Percentiles rank a stretch among this genome's conserved stretches.
phyloP scores from a whole-genome alignment of 306 rosid species.

The Fragaria vesca region DNA sequence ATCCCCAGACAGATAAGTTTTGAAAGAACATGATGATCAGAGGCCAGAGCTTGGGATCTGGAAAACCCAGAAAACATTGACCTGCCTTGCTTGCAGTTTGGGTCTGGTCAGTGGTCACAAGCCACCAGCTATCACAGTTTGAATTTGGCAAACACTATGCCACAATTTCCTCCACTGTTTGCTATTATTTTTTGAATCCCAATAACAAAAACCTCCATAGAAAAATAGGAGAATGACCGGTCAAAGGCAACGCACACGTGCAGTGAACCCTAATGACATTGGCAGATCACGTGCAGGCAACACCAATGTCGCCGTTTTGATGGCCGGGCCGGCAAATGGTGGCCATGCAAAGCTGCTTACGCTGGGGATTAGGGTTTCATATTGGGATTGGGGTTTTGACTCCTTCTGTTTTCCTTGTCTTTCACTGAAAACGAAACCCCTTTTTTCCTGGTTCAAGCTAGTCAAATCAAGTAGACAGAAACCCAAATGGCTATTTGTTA shows the following conservation, averaged over 20 bases:
- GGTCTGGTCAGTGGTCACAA: constrained; percentile 25
- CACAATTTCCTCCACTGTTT: neutral
- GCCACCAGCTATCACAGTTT: neutral
- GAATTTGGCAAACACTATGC: neutral
- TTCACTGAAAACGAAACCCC: constrained; percentile 2
- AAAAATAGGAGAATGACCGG: constrained; percentile 6
- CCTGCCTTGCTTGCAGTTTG: constrained; percentile 17
- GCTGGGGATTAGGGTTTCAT: constrained; percentile 8
- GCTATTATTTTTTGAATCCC: neutral
- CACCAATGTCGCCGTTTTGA: constrained; percentile 52
- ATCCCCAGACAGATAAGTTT: neutral
- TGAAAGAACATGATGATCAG: neutral
- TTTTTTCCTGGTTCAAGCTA: neutral
- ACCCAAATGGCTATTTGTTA: neutral
- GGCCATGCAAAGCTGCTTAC: constrained; percentile 1
- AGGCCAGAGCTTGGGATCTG: constrained; percentile 45
- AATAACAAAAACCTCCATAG: neutral
- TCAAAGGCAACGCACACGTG: constrained; percentile 46
- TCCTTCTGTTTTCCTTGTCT: neutral
- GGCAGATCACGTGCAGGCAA: constrained; percentile 47
- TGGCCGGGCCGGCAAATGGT: constrained; percentile 37
- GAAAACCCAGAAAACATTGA: constrained; percentile 45
- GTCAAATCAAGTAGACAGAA: neutral
- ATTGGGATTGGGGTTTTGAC: constrained; percentile 25
- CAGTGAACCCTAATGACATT: constrained; percentile 21